Percentiles rank a stretch among this genome's conserved stretches.
Conservation (phyloP, 306 rosid genomes). For the Trifolium repens region DNA sequence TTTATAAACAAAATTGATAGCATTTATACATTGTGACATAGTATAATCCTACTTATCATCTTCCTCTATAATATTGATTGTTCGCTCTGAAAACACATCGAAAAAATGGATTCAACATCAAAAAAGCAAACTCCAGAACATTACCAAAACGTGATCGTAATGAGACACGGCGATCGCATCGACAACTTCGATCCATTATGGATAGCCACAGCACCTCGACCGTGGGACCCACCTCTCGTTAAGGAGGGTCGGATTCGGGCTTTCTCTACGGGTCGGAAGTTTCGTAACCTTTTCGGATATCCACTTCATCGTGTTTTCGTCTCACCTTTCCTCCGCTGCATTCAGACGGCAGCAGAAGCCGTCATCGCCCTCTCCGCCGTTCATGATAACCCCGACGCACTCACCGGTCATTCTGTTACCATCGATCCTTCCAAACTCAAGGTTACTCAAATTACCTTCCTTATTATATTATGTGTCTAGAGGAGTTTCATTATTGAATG, state of each 20-base stretch:
- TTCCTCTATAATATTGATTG: too few species aligned
- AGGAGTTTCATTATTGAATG: too few species aligned
- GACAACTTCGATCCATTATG: slow-evolving; percentile 69
- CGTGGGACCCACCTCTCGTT: slow-evolving; percentile 84
- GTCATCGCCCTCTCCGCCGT: slow-evolving; percentile 61
- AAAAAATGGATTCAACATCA: slow-evolving; percentile 43
- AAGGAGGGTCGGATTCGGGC: slow-evolving; percentile 67
- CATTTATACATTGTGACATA: too few species aligned
- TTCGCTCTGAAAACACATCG: too few species aligned
- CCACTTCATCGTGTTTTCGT: slow-evolving; percentile 73
- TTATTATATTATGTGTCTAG: too few species aligned
- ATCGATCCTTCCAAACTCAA: slow-evolving; percentile 67
- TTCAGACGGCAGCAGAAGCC: slow-evolving; percentile 77
- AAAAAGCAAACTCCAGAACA: slow-evolving; percentile 7
- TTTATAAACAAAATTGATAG: too few species aligned
- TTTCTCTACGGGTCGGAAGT: slow-evolving; percentile 58
- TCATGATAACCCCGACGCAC: slow-evolving; percentile 38
- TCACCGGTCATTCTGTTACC: slow-evolving; percentile 39
- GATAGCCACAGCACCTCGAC: slow-evolving; percentile 56
- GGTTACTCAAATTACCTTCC: slow-evolving; percentile 44
- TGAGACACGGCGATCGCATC: slow-evolving; percentile 97
- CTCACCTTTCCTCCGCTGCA: slow-evolving; percentile 90
- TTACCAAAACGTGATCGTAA: slow-evolving; percentile 78
- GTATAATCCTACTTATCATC: too few species aligned
- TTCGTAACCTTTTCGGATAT: slow-evolving; percentile 54